Evolutionary conservation across 805 yeast species (phyloP), one percentile per base, ranked within the genome.

Genomic region (Isabelozyma heimii): DNA sequence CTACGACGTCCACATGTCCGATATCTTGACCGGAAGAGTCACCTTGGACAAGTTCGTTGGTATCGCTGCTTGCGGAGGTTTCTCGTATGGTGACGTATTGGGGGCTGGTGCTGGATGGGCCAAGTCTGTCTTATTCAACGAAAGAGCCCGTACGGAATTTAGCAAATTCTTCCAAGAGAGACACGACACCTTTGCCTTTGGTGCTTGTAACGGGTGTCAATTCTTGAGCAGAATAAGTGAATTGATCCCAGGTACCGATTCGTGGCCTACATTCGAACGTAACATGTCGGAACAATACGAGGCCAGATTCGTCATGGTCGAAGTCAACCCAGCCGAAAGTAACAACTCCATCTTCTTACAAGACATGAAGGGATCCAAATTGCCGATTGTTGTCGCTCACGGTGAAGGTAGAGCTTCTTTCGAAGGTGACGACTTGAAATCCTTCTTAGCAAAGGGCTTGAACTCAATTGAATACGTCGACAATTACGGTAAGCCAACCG

Each of bases 61-160:
- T 53, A 60, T 94, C 43, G 98, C 97, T 40, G 98, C 98, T 3
- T 95, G 99, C 73, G 99, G 99, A 70, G 99, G 99, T 13, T 94
- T 94, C 77, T 90, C 97, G 1, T 94, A 91, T 63, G 99, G 99
- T 78, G 99, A 94, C 71, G 99, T 94, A 44, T 77, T 94, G 51
- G 99, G 99, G 58, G 99, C 99, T 35, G 99, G 97, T 65, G 87
- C 92, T 47, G 99, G 99, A 50, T 94, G 99, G 99, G 99, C 99
- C 50, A 91, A 90, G 63, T 89, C 97, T 14, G 96, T 94, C 8
- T 73, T 94, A 56, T 91, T 85, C 80, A 87, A 92, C 64, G 89
- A 82, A 37, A 75, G 72, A 47, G 87, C 92, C 37, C 83, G 94
- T 64, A 61, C 76, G 26, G 91, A 89, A 72, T 94, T 94, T 67